These are phyloP conservation scores for Rhododendron kiyosumense DNA, from an alignment of 148 eudicot genomes.

Conservation along the genomic window DNA sequence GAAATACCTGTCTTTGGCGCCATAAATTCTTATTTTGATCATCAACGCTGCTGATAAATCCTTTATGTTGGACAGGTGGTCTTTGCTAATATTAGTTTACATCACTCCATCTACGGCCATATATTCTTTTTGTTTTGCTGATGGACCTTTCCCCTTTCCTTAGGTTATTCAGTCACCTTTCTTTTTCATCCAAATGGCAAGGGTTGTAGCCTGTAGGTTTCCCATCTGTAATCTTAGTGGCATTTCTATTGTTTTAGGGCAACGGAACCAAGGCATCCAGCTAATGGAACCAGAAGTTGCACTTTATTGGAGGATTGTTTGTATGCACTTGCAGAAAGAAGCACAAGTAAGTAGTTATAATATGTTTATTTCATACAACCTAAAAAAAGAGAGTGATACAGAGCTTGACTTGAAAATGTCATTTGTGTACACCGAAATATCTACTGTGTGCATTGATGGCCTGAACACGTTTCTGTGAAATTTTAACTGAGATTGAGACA, in stretches of 20 bases:
- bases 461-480: background rate
- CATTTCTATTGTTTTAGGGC: slow-evolving; percentile 20
- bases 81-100: background rate
- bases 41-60: background rate
- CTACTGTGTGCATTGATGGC: background rate
- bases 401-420: background rate
- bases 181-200: background rate
- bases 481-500: background rate
- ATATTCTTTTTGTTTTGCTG: background rate
- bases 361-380: background rate
- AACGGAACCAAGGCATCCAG: slow-evolving; percentile 23
- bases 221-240: background rate
- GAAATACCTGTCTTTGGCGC: background rate
- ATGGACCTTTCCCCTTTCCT: background rate
- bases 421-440: background rate
- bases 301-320: slow-evolving; percentile 79
- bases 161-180: background rate
- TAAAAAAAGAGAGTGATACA: background rate
- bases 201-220: background rate
- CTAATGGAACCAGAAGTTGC: slow-evolving; percentile 86
- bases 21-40: background rate
- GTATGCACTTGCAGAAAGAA: slow-evolving; percentile 65
- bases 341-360: slow-evolving; percentile 54
- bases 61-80: background rate
- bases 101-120: background rate